Conservation (phyloP, 2,329 filamentous ascomycete species). For the Bipolaris zeicola region DNA sequence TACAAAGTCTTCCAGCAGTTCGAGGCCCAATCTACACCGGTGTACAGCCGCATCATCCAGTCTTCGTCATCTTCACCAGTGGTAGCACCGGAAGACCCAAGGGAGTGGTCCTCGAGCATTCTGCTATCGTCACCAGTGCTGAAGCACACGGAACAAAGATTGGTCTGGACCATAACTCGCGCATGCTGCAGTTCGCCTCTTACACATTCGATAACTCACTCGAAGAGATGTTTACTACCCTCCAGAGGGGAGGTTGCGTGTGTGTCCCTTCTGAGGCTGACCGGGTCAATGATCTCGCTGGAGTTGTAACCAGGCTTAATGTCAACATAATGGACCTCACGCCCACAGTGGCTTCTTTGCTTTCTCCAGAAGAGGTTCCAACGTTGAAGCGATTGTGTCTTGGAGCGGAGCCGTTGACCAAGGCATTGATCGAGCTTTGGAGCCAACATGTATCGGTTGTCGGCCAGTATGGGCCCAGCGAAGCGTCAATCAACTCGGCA, state of each 20-base stretch:
- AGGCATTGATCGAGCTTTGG: conserved; percentile 39
- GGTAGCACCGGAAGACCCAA: conserved; percentile 44
- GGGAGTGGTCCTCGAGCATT: conserved; percentile 43
- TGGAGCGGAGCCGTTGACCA: conserved; percentile 53
- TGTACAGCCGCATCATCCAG: conserved; percentile 34
- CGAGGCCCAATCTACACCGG: conserved; percentile 23
- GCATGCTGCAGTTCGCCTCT: conserved; percentile 50
- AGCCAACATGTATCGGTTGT: conserved; percentile 28
- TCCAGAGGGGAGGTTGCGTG: conserved; percentile 58
- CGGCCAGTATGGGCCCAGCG: conserved; percentile 43
- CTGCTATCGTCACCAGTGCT: conserved; percentile 39
- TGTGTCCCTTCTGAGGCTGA: conserved; percentile 62
- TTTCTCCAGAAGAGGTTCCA: conserved; percentile 53
- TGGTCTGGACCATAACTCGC: conserved; percentile 28
- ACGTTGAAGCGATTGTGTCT: conserved; percentile 52
- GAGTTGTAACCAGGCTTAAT: conserved; percentile 43
- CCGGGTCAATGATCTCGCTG: conserved; percentile 58
- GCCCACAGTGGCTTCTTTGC: conserved; percentile 60
- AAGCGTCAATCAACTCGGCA: conserved; percentile 42
- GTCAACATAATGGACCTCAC: conserved; percentile 57
- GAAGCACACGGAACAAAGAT: conserved; percentile 39
- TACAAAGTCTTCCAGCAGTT: conserved; percentile 40
- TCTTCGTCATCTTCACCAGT: conserved; percentile 43
- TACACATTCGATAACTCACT: conserved; percentile 64
- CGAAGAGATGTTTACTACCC: conserved; percentile 61